Conservation (phyloP, 2,329 filamentous ascomycete genomes). For the Microsporum audouinii region DNA sequence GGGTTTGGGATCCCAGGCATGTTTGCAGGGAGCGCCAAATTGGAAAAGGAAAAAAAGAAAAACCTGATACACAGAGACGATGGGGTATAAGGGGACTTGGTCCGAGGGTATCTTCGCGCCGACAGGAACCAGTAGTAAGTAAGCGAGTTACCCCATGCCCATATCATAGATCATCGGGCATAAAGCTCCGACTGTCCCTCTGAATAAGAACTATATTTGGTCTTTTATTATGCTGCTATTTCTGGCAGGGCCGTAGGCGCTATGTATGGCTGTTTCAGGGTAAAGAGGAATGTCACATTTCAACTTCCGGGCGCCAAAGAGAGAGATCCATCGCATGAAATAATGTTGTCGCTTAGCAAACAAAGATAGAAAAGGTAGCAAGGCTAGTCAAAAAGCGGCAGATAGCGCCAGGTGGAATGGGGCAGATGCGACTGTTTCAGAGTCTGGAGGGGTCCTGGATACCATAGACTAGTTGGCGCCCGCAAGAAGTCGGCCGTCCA, state of each 20-base stretch:
- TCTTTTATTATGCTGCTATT: neutral
- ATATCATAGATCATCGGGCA: neutral
- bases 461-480: neutral
- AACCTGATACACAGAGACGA: neutral
- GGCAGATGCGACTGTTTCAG: neutral
- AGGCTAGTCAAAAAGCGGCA: neutral
- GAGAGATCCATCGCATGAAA: constrained; percentile 6
- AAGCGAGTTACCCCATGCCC: neutral
- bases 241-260: neutral
- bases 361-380: neutral
- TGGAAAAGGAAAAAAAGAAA: neutral
- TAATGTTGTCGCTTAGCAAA: neutral
- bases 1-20: neutral
- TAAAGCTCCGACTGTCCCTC: neutral
- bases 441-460: neutral
- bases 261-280: neutral
- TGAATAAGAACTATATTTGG: neutral
- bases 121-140: neutral
- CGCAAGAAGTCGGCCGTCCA: neutral
- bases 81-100: neutral
- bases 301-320: neutral
- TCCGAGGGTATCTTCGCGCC: neutral
- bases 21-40: neutral
- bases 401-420: neutral
- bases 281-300: neutral